phyloP scores from a whole-genome alignment of 2,329 filamentous ascomycete species.

The Sarocladium oryzae region DNA sequence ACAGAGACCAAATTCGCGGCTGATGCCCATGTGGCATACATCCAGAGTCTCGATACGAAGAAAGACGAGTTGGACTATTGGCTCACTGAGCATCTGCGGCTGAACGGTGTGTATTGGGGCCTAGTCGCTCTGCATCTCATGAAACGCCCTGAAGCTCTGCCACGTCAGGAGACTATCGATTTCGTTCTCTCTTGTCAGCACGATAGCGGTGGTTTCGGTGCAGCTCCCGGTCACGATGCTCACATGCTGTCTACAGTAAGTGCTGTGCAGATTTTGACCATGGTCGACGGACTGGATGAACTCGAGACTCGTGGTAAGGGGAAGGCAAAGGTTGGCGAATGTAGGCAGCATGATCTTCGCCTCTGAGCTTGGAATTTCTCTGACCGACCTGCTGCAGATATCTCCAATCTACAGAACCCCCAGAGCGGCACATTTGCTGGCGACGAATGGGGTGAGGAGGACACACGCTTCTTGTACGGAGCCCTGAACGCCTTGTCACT shows the following conservation, averaged over 20 bases:
- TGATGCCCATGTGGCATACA: constrained; percentile 76
- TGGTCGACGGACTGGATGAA: constrained; percentile 76
- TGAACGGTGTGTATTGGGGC: constrained; percentile 97
- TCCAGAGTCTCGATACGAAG: constrained; percentile 84
- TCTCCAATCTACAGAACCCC: constrained; percentile 73
- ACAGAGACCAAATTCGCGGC: constrained; percentile 30
- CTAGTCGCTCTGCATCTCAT: constrained; percentile 83
- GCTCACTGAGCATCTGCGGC: constrained; percentile 90
- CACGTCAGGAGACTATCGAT: constrained; percentile 73
- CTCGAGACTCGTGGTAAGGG: constrained; percentile 67
- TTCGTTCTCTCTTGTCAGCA: constrained; percentile 96
- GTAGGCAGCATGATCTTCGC: constrained; percentile 42
- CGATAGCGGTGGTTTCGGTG: constrained; percentile 83
- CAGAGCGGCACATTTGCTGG: constrained; percentile 84
- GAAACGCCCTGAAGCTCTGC: constrained; percentile 71
- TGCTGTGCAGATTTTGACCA: constrained; percentile 86
- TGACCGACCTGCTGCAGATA: constrained; percentile 43
- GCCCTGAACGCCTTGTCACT: constrained; percentile 87
- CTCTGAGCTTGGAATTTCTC: constrained; percentile 12
- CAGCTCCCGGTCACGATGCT: constrained; percentile 87
- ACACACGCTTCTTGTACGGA: constrained; percentile 90
- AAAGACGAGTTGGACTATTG: constrained; percentile 97
- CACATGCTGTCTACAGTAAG: constrained; percentile 96
- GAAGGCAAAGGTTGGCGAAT: constrained; percentile 62
- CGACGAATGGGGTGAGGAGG: constrained; percentile 93